phyloP scores from a whole-genome alignment of 257 asterid species.

The Scutellaria barbata region DNA sequence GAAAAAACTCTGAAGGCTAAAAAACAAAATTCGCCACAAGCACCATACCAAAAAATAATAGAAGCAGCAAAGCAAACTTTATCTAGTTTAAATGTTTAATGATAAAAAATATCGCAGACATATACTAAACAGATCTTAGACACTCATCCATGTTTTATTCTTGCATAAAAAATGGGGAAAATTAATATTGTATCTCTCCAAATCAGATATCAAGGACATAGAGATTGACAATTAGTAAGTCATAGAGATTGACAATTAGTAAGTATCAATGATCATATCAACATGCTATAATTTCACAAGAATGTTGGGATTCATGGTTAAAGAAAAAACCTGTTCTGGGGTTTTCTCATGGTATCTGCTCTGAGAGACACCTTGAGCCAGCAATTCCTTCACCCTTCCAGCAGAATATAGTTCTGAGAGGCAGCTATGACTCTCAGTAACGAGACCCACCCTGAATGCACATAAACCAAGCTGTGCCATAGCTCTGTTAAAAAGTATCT shows the following conservation, averaged over 20 bases:
- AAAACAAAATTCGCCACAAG: background rate
- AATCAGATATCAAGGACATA: background rate
- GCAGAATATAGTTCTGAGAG: slow-evolving; percentile 90
- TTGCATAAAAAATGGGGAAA: background rate
- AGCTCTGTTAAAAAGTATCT: slow-evolving; percentile 85
- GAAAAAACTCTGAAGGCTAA: background rate
- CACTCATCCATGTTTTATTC: background rate
- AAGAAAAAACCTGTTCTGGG: slow-evolving; percentile 80
- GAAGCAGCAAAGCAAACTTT: background rate
- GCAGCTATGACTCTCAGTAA: slow-evolving; percentile 77
- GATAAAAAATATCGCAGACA: too few relatives aligned
- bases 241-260: background rate
- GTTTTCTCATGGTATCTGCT: slow-evolving; percentile 95
- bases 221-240: too few relatives aligned
- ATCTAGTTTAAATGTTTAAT: background rate
- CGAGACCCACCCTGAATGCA: slow-evolving; percentile 85
- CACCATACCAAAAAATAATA: background rate
- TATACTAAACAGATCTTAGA: background rate
- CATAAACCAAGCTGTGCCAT: slow-evolving; percentile 98
- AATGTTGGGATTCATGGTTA: background rate
- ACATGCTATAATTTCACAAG: too few relatives aligned
- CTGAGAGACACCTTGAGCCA: slow-evolving; percentile 96
- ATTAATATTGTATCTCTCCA: too few relatives aligned
- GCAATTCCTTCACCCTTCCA: slow-evolving; percentile 92
- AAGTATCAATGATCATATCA: too few relatives aligned